Evolutionary conservation across 441 rosid species (phyloP), one percentile per base, ranked within the genome.

Genomic region (Arabidopsis lyrata): DNA sequence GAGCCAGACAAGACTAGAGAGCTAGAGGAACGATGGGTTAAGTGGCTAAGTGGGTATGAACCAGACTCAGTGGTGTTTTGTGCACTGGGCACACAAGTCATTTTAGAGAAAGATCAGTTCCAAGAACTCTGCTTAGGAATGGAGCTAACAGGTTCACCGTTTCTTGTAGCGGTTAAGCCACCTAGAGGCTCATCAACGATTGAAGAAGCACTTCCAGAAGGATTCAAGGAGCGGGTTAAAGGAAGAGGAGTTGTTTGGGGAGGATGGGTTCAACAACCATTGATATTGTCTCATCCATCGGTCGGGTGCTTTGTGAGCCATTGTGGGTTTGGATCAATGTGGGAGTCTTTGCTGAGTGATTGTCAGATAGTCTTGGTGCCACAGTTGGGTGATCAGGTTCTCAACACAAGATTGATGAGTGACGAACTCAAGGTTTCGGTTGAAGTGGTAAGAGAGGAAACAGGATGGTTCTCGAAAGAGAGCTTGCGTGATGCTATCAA

Each of bases 321-420:
- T 35, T 82, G 90, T 31, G 90, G 92, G 74, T 85, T 82, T 27
- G 90, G 87, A 9, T 88, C 92, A 1, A 84, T 84, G 92, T 88
- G 87, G 92, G 92, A 86, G 71, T 72, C 85, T 14, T 63, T 88
- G 64, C 54, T 75, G 81, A 82, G 83, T 63, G 80, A 83, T 49
- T 82, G 85, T 65, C 87, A 81, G 56, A 75, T 83, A 24, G 87
- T 88, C 53, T 60, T 82, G 81, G 78, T 83, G 11, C 90, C 92
- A 5, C 79, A 82, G 13, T 15, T 85, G 0, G 8, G 10, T 27
- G 81, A 81, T 9, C 85, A 79, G 2, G 34, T 77, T 4, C 0
- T 77, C 50, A 62, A 63, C 36, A 34, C 86, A 2, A 83, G 78
- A 41, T 36, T 77, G 4, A 3, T 79, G 80, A 73, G 31, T 8